Percentiles rank a stretch among this genome's conserved stretches.
phyloP scores from a whole-genome alignment of 2,329 filamentous ascomycete genomes.

The Xylariales sp. region DNA sequence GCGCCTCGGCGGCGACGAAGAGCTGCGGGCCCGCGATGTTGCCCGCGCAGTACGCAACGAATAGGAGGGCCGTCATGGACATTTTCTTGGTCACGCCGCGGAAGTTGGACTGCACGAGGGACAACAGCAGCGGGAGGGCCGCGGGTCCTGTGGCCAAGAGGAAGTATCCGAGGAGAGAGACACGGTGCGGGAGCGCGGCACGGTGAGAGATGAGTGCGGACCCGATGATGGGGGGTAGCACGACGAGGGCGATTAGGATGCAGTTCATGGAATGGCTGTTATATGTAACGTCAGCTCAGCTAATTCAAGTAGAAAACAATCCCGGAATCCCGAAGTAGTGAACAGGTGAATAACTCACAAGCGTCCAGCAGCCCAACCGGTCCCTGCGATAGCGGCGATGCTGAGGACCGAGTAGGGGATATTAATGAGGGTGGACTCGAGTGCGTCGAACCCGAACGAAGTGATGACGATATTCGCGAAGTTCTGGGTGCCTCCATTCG shows the following conservation, averaged over 20 bases:
- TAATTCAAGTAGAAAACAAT: not conserved
- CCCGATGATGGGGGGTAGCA: constrained; percentile 64
- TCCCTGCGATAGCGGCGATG: constrained; percentile 59
- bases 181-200: constrained; percentile 53
- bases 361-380: constrained; percentile 63
- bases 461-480: constrained; percentile 68
- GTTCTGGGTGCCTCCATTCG: constrained; percentile 70
- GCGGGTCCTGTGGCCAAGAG: constrained; percentile 65
- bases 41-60: constrained; percentile 66
- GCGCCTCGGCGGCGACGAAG: constrained; percentile 62
- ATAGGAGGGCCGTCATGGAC: constrained; percentile 67
- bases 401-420: constrained; percentile 68
- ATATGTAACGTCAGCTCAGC: not conserved
- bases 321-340: not conserved
- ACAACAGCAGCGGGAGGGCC: constrained; percentile 65
- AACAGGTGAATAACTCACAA: constrained; percentile 45
- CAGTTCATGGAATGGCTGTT: constrained; percentile 60
- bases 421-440: constrained; percentile 67
- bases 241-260: constrained; percentile 61
- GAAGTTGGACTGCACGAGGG: constrained; percentile 67
- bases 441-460: constrained; percentile 65
- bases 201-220: constrained; percentile 65
- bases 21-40: constrained; percentile 69
- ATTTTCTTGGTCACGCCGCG: constrained; percentile 70
- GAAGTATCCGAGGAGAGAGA: constrained; percentile 69